These are phyloP conservation scores for Apiospora aurea DNA, from an alignment of 2,329 filamentous ascomycete genomes.

Conservation along the genomic window DNA sequence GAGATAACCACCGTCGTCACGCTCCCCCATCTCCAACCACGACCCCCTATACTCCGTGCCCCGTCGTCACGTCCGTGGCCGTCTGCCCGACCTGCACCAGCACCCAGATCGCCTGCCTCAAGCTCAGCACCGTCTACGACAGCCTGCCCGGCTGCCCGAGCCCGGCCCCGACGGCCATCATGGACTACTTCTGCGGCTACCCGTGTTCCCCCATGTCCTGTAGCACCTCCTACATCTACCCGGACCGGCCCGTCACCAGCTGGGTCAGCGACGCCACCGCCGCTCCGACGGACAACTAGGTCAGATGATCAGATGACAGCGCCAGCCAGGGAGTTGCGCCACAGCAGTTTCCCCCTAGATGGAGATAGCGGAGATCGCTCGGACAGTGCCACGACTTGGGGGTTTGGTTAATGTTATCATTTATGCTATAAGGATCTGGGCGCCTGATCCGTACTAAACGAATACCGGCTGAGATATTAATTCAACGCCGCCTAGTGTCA, in stretches of 20 bases:
- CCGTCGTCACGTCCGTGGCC: neutral
- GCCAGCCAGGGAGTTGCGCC: too few relatives aligned
- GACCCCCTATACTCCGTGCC: neutral
- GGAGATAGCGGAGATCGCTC: too few relatives aligned
- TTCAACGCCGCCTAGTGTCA: too few relatives aligned
- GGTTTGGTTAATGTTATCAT: too few relatives aligned
- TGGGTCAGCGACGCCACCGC: too few relatives aligned
- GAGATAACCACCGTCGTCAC: neutral
- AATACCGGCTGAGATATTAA: too few relatives aligned
- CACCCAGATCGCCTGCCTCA: neutral
- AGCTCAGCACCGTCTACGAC: slow-evolving; percentile 1
- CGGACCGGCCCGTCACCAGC: neutral
- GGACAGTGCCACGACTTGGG: too few relatives aligned
- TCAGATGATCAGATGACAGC: too few relatives aligned
- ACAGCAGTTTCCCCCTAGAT: too few relatives aligned
- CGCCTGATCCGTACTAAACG: too few relatives aligned
- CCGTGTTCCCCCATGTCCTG: neutral
- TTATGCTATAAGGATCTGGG: too few relatives aligned
- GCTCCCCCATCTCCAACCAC: neutral
- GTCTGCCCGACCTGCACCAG: neutral
- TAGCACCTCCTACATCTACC: neutral
- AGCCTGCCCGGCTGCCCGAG: neutral
- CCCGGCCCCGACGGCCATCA: neutral
- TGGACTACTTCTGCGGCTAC: neutral
- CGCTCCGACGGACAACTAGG: too few relatives aligned